Evolutionary conservation across 768 basidiomycete species (phyloP), one percentile per base, ranked within the genome.

Genomic region (Lentinula boryana): DNA sequence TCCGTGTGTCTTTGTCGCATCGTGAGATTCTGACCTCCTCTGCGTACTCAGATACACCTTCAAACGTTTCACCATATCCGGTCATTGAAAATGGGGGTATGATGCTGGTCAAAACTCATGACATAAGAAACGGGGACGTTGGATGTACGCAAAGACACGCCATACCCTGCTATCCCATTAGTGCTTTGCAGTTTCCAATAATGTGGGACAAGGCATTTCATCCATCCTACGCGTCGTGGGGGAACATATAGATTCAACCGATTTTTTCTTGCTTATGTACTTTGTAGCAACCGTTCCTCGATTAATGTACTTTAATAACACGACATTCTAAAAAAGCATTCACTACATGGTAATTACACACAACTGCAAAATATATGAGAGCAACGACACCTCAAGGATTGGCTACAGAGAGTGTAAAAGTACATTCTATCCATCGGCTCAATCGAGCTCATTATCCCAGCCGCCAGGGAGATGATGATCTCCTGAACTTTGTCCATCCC

Each of bases 31-130:
- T 49, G 23, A 53, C 41, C 55, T 32, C 60, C 40, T 43, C 23
- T 31, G n/a, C 13, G 67, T 27, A 44, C 23, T 36, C 38, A 71
- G 88, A 65, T 90, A 90, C 72, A 90, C 88, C 16, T 90, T 90
- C 80, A 90, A 90, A 72, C 80, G 89, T 33, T 90, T 90, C 74
- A 79, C 79, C 27, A 76, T 88, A 31, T 56, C 55, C 8, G 55
- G 55, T 31, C 55, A 56, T 43, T 56, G 15, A 40, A 18, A 33
- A 32, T 12, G 5, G 16, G 15, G 5, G 6, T 5, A 36, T 13
- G 15, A 56, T 12, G 56, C 43, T 9, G 3, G 18, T 32, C 21
- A 23, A 53, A 38, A 35, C 4, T 53, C 4, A 53, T 27, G 27
- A 27, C 27, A 27, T 27, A 8, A 38, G 36, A 1, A 13, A 38